Conservation (phyloP, 805 yeast species). For the Candida nemodendra region DNA sequence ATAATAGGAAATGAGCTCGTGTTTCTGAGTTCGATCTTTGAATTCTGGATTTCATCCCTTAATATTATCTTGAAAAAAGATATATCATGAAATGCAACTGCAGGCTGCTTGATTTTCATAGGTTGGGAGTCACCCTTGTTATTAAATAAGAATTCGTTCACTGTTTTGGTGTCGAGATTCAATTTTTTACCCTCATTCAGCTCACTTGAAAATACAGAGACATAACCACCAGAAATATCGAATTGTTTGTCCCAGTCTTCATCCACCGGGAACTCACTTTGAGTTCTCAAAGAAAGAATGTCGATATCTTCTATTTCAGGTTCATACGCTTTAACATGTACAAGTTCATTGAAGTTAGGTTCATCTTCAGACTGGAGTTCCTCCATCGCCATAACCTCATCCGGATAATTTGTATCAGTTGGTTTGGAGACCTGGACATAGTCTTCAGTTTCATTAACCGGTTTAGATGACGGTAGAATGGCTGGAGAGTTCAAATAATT, state of each 20-base stretch:
- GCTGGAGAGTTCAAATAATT: neutral
- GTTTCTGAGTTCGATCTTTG: constrained; percentile 8
- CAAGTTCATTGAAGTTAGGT: constrained; percentile 35
- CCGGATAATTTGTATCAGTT: neutral
- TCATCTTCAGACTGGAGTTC: constrained; percentile 3
- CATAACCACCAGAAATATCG: constrained; percentile 46
- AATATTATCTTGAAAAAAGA: constrained; percentile 11
- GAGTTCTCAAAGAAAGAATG: constrained; percentile 39
- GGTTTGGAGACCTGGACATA: constrained; percentile 1
- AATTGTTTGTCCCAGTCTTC: constrained; percentile 67
- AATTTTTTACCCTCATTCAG: constrained; percentile 13
- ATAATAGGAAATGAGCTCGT: constrained; percentile 38
- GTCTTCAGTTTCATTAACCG: constrained; percentile 7
- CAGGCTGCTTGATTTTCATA: constrained; percentile 8
- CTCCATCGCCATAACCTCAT: neutral
- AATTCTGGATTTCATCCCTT: constrained; percentile 12
- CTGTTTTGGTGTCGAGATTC: constrained; percentile 18
- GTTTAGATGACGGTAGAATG: neutral
- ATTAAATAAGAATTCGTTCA: constrained; percentile 22
- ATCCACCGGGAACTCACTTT: constrained; percentile 47
- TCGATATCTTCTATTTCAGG: constrained; percentile 55
- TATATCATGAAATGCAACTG: constrained; percentile 6
- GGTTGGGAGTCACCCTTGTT: constrained; percentile 14
- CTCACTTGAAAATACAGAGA: constrained; percentile 36
- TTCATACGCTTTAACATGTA: constrained; percentile 67